Percentiles rank a stretch among this genome's conserved stretches.
These are phyloP conservation scores for Cajanus cajan DNA, from an alignment of 306 rosid species.

Conservation along the genomic window DNA sequence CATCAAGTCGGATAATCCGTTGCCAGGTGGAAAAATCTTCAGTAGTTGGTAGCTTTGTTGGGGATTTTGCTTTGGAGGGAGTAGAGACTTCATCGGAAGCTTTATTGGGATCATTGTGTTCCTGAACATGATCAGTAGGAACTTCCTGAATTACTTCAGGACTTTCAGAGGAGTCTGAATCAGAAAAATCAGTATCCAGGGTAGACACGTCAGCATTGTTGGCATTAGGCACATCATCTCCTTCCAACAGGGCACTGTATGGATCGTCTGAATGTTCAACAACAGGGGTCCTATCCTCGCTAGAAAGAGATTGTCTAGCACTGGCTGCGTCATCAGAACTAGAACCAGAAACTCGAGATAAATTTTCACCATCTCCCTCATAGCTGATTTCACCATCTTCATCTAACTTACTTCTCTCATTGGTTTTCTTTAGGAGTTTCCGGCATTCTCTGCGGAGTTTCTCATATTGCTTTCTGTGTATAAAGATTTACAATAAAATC, in stretches of 20 bases:
- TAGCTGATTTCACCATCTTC: slow-evolving; percentile 54
- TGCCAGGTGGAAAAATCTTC: slow-evolving; percentile 97
- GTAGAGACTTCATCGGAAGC: slow-evolving; percentile 57
- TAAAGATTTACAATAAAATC: slow-evolving; percentile 22
- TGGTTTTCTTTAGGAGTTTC: slow-evolving; percentile 47
- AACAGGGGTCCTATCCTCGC: slow-evolving; percentile 72
- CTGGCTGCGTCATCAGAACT: slow-evolving; percentile 94
- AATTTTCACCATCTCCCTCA: slow-evolving; percentile 51
- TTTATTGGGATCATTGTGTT: slow-evolving; percentile 45
- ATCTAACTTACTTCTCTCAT: slow-evolving; percentile 52
- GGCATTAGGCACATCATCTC: slow-evolving; percentile 49
- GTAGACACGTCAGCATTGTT: slow-evolving; percentile 58
- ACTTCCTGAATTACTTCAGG: slow-evolving; percentile 71
- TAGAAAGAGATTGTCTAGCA: slow-evolving; percentile 88
- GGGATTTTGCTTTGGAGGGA: slow-evolving; percentile 42
- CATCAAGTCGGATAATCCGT: slow-evolving; percentile 96
- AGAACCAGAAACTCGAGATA: slow-evolving; percentile 59
- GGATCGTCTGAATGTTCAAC: slow-evolving; percentile 59
- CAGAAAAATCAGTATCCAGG: slow-evolving; percentile 69
- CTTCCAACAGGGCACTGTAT: slow-evolving; percentile 65
- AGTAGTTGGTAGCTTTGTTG: slow-evolving; percentile 44
- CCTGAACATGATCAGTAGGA: slow-evolving; percentile 53
- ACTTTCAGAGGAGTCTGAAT: slow-evolving; percentile 83
- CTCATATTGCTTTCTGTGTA: slow-evolving; percentile 82
- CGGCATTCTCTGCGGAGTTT: slow-evolving; percentile 79